Conservation (phyloP, 2,329 filamentous ascomycete genomes). For the Diaporthe citrichinensis region DNA sequence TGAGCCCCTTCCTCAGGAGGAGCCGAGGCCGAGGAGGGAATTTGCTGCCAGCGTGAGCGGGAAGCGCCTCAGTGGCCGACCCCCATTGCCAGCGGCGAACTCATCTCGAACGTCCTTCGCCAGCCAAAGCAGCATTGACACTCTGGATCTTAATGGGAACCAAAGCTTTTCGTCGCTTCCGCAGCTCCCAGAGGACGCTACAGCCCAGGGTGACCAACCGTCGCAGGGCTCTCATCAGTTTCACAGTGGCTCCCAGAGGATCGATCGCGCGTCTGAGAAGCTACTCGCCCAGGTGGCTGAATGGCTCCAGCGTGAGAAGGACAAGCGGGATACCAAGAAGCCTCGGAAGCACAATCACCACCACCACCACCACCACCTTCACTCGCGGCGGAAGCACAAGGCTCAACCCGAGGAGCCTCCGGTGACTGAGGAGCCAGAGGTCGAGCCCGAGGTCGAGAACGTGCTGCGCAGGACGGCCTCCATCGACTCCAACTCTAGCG, state of each 20-base stretch:
- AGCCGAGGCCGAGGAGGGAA: conserved; percentile 57
- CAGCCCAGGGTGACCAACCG: conserved; percentile 24
- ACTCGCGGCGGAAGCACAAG: conserved; percentile 57
- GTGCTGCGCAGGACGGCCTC: conserved; percentile 63
- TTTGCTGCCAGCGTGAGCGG: conserved; percentile 58
- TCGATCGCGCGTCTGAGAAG: conserved; percentile 62
- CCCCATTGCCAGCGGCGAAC: conserved; percentile 51
- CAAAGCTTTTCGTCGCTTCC: conserved; percentile 46
- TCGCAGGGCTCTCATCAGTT: conserved; percentile 44
- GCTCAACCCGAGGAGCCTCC: conserved; percentile 51
- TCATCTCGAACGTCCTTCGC: conserved; percentile 62
- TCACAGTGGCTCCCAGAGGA: conserved; percentile 46
- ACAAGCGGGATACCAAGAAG: conserved; percentile 72
- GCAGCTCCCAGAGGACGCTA: conserved; percentile 48
- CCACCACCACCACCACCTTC: conserved; percentile 21
- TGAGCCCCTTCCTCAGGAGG: conserved; percentile 54
- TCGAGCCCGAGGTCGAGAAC: conserved; percentile 39
- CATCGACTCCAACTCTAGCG: conserved; percentile 75
- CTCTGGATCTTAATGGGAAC: conserved; percentile 45
- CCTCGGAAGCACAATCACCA: conserved; percentile 58
- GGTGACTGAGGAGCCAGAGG: conserved; percentile 37
- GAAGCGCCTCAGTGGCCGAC: conserved; percentile 60
- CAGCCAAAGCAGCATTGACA: conserved; percentile 55
- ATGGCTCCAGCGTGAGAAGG: conserved; percentile 87
- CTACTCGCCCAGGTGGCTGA: conserved; percentile 82